A percentile compares a stretch with the other conserved stretches of the same genome.
These are phyloP conservation scores for Tolypocladium tundrense DNA, from an alignment of 2,329 filamentous ascomycete genomes.

Conservation along the genomic window DNA sequence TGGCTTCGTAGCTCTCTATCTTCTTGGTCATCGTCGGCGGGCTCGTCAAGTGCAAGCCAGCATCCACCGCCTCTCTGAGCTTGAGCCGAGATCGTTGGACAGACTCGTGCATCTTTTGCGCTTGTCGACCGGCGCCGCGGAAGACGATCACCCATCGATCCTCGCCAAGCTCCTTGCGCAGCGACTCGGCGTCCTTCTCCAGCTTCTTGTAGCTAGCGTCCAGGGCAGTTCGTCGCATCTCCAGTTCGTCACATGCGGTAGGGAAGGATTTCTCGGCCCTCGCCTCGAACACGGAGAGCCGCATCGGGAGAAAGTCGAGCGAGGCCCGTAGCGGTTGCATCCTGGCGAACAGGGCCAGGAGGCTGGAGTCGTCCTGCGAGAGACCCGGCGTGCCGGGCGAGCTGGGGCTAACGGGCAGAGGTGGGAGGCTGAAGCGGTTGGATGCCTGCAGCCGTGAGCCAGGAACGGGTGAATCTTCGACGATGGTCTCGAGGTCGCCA, in stretches of 20 bases:
- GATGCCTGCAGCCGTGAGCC: conserved; percentile 41
- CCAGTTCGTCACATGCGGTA: conserved; percentile 81
- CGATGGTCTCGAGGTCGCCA: conserved; percentile 83
- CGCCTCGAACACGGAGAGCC: conserved; percentile 73
- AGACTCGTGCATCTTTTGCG: conserved; percentile 93
- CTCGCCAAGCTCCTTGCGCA: conserved; percentile 84
- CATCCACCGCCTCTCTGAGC: conserved; percentile 69
- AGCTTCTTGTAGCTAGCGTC: conserved; percentile 83
- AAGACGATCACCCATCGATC: conserved; percentile 96
- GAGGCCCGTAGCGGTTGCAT: conserved; percentile 93
- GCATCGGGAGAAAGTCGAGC: conserved; percentile 91
- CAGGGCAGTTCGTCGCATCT: conserved; percentile 60
- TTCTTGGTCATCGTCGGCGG: conserved; percentile 64
- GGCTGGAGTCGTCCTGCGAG: conserved; percentile 72
- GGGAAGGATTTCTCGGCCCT: conserved; percentile 74
- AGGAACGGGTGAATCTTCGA: conserved; percentile 67
- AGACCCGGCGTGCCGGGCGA: conserved; percentile 46
- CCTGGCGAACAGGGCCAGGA: conserved; percentile 83
- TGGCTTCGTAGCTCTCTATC: conserved; percentile 87
- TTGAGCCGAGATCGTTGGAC: conserved; percentile 80
- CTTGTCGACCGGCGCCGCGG: conserved; percentile 81
- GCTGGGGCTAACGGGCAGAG: conserved; percentile 52
- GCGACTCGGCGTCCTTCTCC: conserved; percentile 78
- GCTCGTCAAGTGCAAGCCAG: conserved; percentile 63
- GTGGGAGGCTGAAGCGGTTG: conserved; percentile 59